Conservation (phyloP, 1,284 basidiomycete genomes). For the Peniophora sp. region DNA sequence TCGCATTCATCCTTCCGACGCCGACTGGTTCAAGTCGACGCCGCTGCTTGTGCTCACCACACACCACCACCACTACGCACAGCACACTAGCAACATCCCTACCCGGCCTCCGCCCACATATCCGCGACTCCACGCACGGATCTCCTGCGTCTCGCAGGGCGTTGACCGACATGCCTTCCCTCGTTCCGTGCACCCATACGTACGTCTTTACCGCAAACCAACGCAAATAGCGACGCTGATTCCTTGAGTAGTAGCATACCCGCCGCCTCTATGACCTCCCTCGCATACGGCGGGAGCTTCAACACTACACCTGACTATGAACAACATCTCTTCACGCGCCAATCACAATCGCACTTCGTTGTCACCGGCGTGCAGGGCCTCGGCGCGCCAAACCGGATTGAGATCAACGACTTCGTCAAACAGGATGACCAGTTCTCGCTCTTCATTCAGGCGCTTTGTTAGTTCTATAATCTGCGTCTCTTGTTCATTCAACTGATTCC, state of each 20-base stretch:
- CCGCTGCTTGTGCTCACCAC: too few species aligned
- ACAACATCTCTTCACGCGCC: background rate
- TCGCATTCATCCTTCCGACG: too few species aligned
- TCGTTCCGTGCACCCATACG: too few species aligned
- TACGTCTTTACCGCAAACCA: too few species aligned
- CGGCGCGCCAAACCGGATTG: conserved; percentile 27
- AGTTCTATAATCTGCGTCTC: conserved; percentile 6
- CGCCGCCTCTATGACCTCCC: background rate
- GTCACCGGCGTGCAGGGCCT: conserved; percentile 21
- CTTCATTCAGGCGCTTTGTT: conserved; percentile 38
- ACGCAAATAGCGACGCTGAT: too few species aligned
- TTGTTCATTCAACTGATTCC: background rate
- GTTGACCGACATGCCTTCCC: too few species aligned
- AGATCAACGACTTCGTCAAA: conserved; percentile 38
- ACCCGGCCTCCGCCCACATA: too few species aligned
- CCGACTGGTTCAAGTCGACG: too few species aligned
- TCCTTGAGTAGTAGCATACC: background rate
- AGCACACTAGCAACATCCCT: too few species aligned
- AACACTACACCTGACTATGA: background rate
- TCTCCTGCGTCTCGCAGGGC: too few species aligned
- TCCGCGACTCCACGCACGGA: too few species aligned
- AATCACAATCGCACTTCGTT: conserved; percentile 11
- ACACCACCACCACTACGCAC: too few species aligned
- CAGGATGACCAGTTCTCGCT: conserved; percentile 35
- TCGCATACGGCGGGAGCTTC: background rate